Evolutionary conservation across 441 rosid species (phyloP), one percentile per base, ranked within the genome.

Genomic region (Arabidopsis lyrata): DNA sequence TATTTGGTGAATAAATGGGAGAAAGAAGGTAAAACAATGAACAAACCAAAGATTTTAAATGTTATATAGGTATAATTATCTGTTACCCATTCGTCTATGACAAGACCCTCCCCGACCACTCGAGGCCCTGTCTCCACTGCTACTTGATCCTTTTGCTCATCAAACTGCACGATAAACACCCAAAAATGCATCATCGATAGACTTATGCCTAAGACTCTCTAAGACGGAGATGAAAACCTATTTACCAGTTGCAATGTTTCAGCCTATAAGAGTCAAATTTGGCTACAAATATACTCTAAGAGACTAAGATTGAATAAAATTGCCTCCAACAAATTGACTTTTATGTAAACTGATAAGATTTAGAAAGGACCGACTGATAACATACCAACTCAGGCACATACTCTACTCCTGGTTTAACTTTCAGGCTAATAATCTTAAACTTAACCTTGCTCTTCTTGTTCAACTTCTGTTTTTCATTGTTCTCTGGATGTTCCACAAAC

Each of bases 371-470:
- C 0, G 9, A 52, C 24, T 22, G 27, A 34, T 24, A 68, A 66
- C 70, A 54, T 72, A 87, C 95, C 85, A 89, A 82, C 81, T 89
- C 95, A 58, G 92, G 95, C 8, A 87, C 86, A 75, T 75, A 89
- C 48, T 89, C 92, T 34, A 80, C 79, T 44, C 88, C 91, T 15
- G 79, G 81, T 74, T 80, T 82, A 60, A 89, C 89, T 75, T 89
- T 89, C 71, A 89, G 80, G 76, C 89, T 86, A 90, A 87, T 86
- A 63, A 89, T 87, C 86, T 89, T 89, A 75, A 89, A 89, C 81
- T 89, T 89, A 73, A 80, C 92, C 78, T 78, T 87, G 71, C 84
- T 84, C 84, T 86, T 89, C 78, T 85, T 87, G 38, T 84, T 86
- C n/a, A 77, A 55, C 49, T 14, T 73, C 15, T 59, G 88, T 54